phyloP scores from a whole-genome alignment of 306 rosid genomes.

The Vigna nakashimae region DNA sequence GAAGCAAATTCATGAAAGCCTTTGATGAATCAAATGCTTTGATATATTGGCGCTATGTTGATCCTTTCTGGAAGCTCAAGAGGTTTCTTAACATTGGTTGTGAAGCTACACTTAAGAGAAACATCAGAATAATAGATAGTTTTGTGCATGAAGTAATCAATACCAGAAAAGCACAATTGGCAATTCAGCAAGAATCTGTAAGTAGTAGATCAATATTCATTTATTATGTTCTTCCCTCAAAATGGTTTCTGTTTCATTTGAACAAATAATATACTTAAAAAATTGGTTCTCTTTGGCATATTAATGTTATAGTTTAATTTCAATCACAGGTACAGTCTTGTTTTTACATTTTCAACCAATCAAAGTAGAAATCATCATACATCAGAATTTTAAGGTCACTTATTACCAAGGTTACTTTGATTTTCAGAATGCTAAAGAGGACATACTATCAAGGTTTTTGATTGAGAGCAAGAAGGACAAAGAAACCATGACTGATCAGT shows the following conservation, averaged over 20 bases:
- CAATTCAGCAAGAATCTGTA: conserved; percentile 51
- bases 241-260: background rate
- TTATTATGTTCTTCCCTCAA: background rate
- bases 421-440: conserved; percentile 66
- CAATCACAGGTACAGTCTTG: background rate
- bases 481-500: conserved; percentile 61
- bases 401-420: background rate
- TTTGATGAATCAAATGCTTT: conserved; percentile 78
- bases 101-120: conserved; percentile 64
- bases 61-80: conserved; percentile 78
- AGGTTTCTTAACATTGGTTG: conserved; percentile 68
- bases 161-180: conserved; percentile 52
- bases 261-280: background rate
- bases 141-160: conserved; percentile 61
- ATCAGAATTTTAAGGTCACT: background rate
- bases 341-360: background rate
- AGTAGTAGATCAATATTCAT: conserved; percentile 39
- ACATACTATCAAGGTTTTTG: conserved; percentile 81
- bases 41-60: conserved; percentile 66
- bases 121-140: conserved; percentile 54
- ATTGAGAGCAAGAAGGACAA: conserved; percentile 70
- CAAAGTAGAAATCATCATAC: background rate
- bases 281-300: background rate
- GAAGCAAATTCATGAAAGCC: conserved; percentile 67
- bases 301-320: background rate